Percentiles rank a stretch among this genome's conserved stretches.
These are phyloP conservation scores for Telopea speciosissima DNA, from an alignment of 177 flowering plant genomes.

Conservation along the genomic window DNA sequence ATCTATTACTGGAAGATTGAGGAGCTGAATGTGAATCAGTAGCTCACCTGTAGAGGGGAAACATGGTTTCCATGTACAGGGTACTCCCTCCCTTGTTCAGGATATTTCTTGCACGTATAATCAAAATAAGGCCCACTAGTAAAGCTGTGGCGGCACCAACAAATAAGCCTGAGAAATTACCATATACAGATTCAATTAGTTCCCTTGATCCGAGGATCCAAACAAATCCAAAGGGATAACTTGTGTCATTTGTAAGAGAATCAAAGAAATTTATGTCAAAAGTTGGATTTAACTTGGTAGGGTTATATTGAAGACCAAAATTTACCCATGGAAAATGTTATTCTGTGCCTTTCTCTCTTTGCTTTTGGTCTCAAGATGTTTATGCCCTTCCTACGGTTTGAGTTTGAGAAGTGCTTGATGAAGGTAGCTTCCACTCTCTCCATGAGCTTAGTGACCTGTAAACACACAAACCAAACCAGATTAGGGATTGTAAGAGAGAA, in stretches of 20 bases:
- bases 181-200: not conserved
- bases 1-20: not conserved
- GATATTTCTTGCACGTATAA: not conserved
- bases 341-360: conserved; percentile 34
- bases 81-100: not conserved
- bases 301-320: not conserved
- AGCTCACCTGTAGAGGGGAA: not conserved
- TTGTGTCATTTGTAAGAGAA: too few relatives aligned
- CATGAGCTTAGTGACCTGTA: conserved; percentile 29
- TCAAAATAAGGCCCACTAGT: not conserved
- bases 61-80: not conserved
- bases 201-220: too few relatives aligned
- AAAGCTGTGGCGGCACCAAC: not conserved
- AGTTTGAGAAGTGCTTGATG: conserved; percentile 29
- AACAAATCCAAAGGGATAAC: too few relatives aligned
- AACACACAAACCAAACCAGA: not conserved
- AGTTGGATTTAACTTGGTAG: not conserved
- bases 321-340: conserved; percentile 37
- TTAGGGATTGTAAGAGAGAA: not conserved
- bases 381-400: conserved; percentile 39
- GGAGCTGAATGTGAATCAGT: not conserved
- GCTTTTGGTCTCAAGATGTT: conserved; percentile 32
- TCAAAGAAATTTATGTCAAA: not conserved
- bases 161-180: not conserved
- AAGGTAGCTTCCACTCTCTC: not conserved